Conservation (phyloP, 495 filamentous ascomycete species). For the Penicillium verhagenii region DNA sequence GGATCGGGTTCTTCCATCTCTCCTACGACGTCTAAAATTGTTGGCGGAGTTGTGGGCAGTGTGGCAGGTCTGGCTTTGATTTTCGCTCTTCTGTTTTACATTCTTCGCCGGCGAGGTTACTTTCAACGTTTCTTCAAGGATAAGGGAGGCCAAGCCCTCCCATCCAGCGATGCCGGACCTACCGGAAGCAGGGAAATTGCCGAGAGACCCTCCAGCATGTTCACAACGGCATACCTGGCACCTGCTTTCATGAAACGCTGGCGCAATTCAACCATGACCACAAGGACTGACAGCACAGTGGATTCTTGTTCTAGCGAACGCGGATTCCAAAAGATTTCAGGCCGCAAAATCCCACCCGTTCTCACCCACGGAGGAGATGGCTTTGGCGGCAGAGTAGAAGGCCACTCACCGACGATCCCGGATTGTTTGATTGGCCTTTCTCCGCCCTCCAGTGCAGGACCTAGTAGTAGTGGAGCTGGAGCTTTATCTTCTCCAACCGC, state of each 20-base stretch:
- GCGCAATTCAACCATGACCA: constrained; percentile 40
- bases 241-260: constrained; percentile 44
- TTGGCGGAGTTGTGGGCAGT: constrained; percentile 66
- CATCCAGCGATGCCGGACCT: constrained; percentile 23
- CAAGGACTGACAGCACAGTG: constrained; percentile 42
- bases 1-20: constrained; percentile 19
- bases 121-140: constrained; percentile 10
- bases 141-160: constrained; percentile 23
- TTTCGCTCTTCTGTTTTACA: constrained; percentile 51
- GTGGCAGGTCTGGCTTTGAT: constrained; percentile 62
- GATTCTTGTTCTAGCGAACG: constrained; percentile 44
- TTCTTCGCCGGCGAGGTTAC: constrained; percentile 52
- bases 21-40: constrained; percentile 40
- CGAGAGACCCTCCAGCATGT: constrained; percentile 55
- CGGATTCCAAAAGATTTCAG: constrained; percentile 63
- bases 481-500: constrained; percentile 21
- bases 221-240: constrained; percentile 53
- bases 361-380: constrained; percentile 68
- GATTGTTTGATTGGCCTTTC: constrained; percentile 11
- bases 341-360: constrained; percentile 70
- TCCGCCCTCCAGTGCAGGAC: constrained; percentile 13
- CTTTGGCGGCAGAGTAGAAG: constrained; percentile 52
- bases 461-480: constrained; percentile 14
- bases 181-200: constrained; percentile 37
- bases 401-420: constrained; percentile 21